Conservation (phyloP, 805 yeast genomes). For the Cyberlindnera xylosilytica region DNA sequence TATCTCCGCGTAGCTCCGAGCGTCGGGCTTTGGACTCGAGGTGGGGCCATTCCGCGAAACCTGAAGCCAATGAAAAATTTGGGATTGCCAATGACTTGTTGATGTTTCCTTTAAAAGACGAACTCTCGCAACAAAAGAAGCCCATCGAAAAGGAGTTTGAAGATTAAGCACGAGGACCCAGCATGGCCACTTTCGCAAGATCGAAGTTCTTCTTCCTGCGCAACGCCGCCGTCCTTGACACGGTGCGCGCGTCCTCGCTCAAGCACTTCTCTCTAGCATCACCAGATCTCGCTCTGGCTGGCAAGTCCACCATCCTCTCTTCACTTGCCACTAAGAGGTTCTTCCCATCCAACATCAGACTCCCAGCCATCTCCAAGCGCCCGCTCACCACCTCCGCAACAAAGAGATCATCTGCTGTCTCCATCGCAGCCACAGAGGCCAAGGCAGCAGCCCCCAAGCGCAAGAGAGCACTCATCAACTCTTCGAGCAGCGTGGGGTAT, state of each 20-base stretch:
- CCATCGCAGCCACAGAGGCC: conserved; percentile 3
- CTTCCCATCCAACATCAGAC: conserved; percentile 1
- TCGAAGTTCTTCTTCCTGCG: conserved; percentile 57
- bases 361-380: conserved; percentile 4
- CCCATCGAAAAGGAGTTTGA: too few species aligned
- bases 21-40: too few species aligned
- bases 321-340: conserved; percentile 5
- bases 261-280: conserved; percentile 20
- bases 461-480: conserved; percentile 21
- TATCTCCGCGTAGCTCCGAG: conserved; percentile 2
- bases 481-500: conserved; percentile 65
- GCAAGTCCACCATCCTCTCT: conserved; percentile 7
- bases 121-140: too few species aligned
- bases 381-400: conserved; percentile 13
- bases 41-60: conserved; percentile 1
- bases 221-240: conserved; percentile 45
- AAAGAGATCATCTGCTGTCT: conserved; percentile 1
- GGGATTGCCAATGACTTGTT: conserved; percentile 8
- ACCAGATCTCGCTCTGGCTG: background rate
- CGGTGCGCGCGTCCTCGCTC: conserved; percentile 20
- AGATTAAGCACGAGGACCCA: too few species aligned
- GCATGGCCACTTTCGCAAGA: conserved; percentile 36
- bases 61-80: conserved; percentile 16
- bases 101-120: too few species aligned
- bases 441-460: conserved; percentile 7